Evolutionary conservation across 2,329 filamentous ascomycete species (phyloP).

Genomic region (Fusarium sp.): DNA sequence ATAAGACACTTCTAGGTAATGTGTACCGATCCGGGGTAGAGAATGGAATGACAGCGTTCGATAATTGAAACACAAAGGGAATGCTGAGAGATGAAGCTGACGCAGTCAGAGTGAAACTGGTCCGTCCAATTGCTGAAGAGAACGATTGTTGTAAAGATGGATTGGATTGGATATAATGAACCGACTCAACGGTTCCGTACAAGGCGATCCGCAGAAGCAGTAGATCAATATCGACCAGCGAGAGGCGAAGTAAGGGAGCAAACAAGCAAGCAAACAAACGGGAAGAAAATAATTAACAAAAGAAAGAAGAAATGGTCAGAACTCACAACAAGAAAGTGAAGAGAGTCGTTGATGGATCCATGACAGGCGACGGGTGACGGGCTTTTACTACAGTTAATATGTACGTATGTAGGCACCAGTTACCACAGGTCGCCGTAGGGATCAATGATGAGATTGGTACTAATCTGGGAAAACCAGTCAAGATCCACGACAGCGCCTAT

Average conservation of each 20-base stretch:
- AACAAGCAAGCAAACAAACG: conserved; percentile 19
- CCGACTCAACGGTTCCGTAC: conserved; percentile 16
- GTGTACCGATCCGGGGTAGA: conserved; percentile 32
- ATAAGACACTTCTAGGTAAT: conserved; percentile 37
- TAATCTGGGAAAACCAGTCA: conserved; percentile 26
- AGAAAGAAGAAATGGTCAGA: conserved; percentile 39
- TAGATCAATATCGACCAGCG: conserved; percentile 34
- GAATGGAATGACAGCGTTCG: conserved; percentile 35
- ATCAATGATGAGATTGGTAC: conserved; percentile 16
- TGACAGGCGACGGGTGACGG: conserved; percentile 41
- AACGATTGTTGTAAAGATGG: not conserved
- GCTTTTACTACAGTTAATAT: conserved; percentile 37
- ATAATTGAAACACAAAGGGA: conserved; percentile 40
- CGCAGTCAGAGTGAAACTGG: conserved; percentile 15
- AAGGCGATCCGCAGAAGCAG: conserved; percentile 7
- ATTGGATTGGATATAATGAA: conserved; percentile 12
- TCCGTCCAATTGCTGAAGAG: conserved; percentile 13
- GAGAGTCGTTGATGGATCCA: conserved; percentile 71
- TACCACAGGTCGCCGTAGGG: conserved; percentile 17
- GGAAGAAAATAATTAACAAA: conserved; percentile 10
- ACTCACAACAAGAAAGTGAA: conserved; percentile 75
- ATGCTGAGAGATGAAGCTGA: conserved; percentile 33
- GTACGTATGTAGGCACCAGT: conserved; percentile 30
- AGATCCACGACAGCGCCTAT: conserved; percentile 40
- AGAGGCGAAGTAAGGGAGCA: conserved; percentile 24